phyloP scores from a whole-genome alignment of 2,329 filamentous ascomycete species.

The Sclerotinia nivalis region DNA sequence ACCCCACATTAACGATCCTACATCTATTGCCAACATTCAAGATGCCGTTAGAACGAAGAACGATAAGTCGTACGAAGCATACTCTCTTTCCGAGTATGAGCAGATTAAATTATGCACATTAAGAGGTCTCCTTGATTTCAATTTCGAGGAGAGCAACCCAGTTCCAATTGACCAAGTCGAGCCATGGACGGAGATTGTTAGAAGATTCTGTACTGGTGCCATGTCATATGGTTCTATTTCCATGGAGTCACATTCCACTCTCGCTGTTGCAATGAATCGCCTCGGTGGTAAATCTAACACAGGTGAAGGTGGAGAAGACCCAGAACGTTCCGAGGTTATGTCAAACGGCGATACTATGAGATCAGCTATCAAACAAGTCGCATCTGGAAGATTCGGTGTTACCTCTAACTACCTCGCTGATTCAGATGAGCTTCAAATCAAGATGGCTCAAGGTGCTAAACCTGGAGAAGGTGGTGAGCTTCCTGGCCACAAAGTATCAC shows the following conservation, averaged over 20 bases:
- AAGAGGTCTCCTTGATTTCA: constrained; percentile 91
- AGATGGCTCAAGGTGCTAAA: constrained; percentile 99
- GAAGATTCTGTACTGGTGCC: constrained; percentile 92
- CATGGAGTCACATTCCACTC: constrained; percentile 95
- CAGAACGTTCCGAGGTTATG: constrained; percentile 82
- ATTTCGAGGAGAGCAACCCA: constrained; percentile 81
- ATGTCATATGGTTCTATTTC: constrained; percentile 99
- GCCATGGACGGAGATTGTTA: constrained; percentile 96
- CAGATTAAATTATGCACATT: constrained; percentile 96
- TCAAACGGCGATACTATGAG: constrained; percentile 95
- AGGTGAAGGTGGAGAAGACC: constrained; percentile 94
- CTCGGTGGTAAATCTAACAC: constrained; percentile 97
- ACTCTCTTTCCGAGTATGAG: constrained; percentile 89
- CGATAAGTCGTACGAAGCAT: constrained; percentile 97
- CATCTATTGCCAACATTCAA: constrained; percentile 94
- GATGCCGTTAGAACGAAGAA: constrained; percentile 97
- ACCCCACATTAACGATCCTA: constrained; percentile 91
- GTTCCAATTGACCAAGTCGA: constrained; percentile 97
- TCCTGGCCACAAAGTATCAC: constrained; percentile 94
- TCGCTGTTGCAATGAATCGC: constrained; percentile 95
- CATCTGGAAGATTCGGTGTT: constrained; percentile 93
- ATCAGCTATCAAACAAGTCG: constrained; percentile 96
- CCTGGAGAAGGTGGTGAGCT: constrained; percentile 97
- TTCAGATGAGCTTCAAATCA: constrained; percentile 95
- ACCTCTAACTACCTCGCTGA: constrained; percentile 94